A percentile compares a stretch with the other conserved stretches of the same genome.
Evolutionary conservation across 2,329 filamentous ascomycete genomes (phyloP).

Genomic region (Penicillium psychrosexuale): DNA sequence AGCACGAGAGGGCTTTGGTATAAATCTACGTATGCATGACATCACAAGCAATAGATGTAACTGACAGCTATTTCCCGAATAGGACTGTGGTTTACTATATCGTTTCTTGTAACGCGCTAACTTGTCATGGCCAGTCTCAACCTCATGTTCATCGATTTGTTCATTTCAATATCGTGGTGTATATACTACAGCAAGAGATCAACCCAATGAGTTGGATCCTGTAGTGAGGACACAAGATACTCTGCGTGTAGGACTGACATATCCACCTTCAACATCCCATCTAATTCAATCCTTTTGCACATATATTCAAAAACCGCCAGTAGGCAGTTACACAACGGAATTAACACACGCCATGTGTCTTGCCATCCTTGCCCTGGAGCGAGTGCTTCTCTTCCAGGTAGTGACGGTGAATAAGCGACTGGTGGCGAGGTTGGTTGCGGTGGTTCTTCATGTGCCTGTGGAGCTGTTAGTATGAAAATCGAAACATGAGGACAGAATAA

Average conservation of each 20-base stretch:
- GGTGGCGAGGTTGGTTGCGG: conserved; percentile 52
- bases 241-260: not conserved
- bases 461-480: not conserved
- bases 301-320: too few species aligned
- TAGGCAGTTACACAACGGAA: not conserved
- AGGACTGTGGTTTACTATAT: too few species aligned
- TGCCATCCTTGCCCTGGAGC: conserved; percentile 83
- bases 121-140: too few species aligned
- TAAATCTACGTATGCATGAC: not conserved
- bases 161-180: not conserved
- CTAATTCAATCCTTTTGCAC: not conserved
- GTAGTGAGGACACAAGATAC: not conserved
- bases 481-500: not conserved
- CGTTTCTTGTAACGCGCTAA: too few species aligned
- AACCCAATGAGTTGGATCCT: not conserved
- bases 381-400: conserved; percentile 77
- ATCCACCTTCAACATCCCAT: not conserved
- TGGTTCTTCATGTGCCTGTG: conserved; percentile 55
- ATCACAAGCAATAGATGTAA: not conserved
- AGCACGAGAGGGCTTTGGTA: too few species aligned
- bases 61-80: too few species aligned
- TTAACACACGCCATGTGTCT: conserved; percentile 82
- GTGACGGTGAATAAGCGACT: conserved; percentile 47
- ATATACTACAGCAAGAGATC: not conserved
- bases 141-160: not conserved